These are phyloP conservation scores for Talaromyces trachyspermus DNA, from an alignment of 495 filamentous ascomycete species.

Conservation along the genomic window DNA sequence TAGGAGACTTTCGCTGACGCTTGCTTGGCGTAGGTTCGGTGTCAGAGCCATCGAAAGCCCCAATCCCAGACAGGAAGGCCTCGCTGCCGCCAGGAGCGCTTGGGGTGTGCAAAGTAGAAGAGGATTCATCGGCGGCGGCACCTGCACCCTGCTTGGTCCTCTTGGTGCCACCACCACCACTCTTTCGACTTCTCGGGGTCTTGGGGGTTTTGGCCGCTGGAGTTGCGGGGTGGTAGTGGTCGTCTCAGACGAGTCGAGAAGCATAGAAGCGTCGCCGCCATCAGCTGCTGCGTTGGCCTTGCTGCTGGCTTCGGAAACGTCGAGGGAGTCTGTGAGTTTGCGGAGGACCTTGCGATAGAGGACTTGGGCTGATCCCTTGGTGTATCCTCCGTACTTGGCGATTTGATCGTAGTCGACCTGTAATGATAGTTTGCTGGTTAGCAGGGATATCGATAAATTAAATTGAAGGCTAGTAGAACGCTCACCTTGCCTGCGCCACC, in stretches of 20 bases:
- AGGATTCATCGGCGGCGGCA: not conserved
- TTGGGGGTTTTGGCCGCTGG: not conserved
- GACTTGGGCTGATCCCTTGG: conserved; percentile 21
- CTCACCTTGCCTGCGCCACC: conserved; percentile 19
- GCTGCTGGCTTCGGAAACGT: not conserved
- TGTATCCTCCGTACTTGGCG: conserved; percentile 25
- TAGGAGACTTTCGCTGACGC: conserved; percentile 15
- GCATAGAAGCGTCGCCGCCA: not conserved
- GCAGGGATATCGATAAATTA: not conserved
- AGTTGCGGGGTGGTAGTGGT: not conserved
- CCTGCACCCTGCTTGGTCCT: conserved; percentile 15
- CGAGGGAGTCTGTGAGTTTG: conserved; percentile 14
- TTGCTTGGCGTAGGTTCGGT: conserved; percentile 13
- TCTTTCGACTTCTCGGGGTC: not conserved
- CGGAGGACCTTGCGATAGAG: conserved; percentile 20
- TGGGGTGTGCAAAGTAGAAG: too few relatives aligned
- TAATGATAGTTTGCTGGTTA: not conserved
- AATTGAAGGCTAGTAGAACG: not conserved
- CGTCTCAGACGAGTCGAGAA: too few relatives aligned
- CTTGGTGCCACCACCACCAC: conserved; percentile 12
- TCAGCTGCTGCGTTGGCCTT: not conserved
- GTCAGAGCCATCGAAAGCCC: too few relatives aligned
- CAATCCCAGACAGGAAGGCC: too few relatives aligned
- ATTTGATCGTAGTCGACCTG: conserved; percentile 36
- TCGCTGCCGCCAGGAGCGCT: too few relatives aligned